Base-by-base conservation (phyloP, 148 eudicot species). In the Spergularia bocconei region DNA sequence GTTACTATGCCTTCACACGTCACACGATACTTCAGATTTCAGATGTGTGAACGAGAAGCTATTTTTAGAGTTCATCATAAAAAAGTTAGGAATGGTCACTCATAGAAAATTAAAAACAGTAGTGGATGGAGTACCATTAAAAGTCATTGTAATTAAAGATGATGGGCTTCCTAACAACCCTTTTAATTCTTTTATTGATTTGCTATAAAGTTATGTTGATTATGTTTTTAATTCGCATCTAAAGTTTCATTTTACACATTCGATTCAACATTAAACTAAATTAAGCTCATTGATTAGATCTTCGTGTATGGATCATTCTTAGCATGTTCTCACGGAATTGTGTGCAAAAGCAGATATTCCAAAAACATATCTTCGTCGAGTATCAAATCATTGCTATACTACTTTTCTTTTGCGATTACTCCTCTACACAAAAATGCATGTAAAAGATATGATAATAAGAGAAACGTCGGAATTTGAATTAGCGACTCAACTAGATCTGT, bases 321-420 rank as follows among this genome's bases (percentile, higher is more conserved):
- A 60, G 77, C 77, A 50, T 74, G 69, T 74, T 62, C 77, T 33
- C 50, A 5, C 44, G 19, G 20, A 74, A 52, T 74, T 50, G 13
- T 57, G 61, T 63, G 69, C 77, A 74, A 74, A 73, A 73, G 70
- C 52, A 51, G 48, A 62, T 74, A 44, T 44, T 63, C 38, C 62
- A 62, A 74, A 61, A 61, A 16, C 58, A 50, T 56, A 13, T 58
- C 11, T 2, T 25, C 38, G 11, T 7, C 44, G 4, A 3, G 41
- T 39, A 48, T 16, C 65, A 72, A 72, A 72, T 72, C 75, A 38
- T 57, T 57, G 11, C 13, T 71, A 17, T 23, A 29, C 36, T 29
- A 29, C 36, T 29, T 29, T 29, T 29, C 36, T 29, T 29, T 29
- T 29, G 36, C 36, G 36, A 29, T 29, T 29, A 29, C 36, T 29